phyloP scores from a whole-genome alignment of 345 rosid species.

The Trapa bicornis region DNA sequence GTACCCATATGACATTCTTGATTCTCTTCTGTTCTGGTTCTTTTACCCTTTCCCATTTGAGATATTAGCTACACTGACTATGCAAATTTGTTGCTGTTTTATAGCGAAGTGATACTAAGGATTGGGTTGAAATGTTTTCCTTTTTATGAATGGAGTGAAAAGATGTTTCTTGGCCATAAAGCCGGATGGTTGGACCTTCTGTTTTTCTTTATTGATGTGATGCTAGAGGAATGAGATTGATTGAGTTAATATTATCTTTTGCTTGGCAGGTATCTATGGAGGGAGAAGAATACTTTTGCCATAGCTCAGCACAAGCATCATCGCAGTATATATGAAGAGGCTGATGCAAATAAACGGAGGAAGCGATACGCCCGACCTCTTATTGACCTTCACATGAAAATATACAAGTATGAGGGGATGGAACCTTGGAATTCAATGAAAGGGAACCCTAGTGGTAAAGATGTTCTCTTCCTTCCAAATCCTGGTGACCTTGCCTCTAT shows the following conservation, averaged over 20 bases:
- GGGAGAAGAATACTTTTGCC: constrained; percentile 78
- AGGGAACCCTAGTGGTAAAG: constrained; percentile 61
- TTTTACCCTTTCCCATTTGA: too few species aligned
- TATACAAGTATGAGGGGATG: constrained; percentile 73
- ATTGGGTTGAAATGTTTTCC: too few species aligned
- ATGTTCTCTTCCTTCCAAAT: constrained; percentile 1
- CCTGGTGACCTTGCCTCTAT: not conserved
- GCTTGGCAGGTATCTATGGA: constrained; percentile 70
- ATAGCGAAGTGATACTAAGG: too few species aligned
- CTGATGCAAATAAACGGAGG: constrained; percentile 90
- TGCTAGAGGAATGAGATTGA: not conserved
- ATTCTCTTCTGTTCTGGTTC: too few species aligned
- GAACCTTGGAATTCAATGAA: constrained; percentile 81
- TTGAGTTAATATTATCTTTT: not conserved
- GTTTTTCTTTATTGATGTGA: not conserved
- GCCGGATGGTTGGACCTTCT: too few species aligned
- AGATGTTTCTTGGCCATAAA: too few species aligned
- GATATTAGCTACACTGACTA: too few species aligned
- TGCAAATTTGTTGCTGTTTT: too few species aligned
- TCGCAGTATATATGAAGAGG: constrained; percentile 80
- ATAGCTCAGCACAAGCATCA: constrained; percentile 94
- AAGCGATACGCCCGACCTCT: constrained; percentile 89
- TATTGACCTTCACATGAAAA: constrained; percentile 90
- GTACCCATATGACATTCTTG: too few species aligned
- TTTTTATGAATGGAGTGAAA: too few species aligned